Evolutionary conservation across 2,329 filamentous ascomycete genomes (phyloP).

Genomic region (Paraconiothyrium brasiliense): DNA sequence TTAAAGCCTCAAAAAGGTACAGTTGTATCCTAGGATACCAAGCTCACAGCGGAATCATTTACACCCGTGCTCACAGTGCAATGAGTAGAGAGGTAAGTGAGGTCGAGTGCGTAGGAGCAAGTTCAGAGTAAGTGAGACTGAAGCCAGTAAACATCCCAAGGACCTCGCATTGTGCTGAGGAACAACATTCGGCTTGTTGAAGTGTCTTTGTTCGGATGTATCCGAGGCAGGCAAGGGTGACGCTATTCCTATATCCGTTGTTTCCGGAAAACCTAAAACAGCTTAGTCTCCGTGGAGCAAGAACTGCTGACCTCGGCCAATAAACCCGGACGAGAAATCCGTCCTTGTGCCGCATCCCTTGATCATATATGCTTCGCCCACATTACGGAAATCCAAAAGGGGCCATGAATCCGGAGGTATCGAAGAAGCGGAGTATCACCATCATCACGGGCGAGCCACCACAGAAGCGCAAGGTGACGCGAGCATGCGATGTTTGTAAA

Average conservation of each 20-base stretch:
- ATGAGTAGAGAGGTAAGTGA: no score
- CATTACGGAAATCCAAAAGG: neutral
- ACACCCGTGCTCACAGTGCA: no score
- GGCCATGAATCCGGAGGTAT: neutral
- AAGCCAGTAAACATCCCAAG: no score
- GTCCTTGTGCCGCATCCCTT: conserved; percentile 5
- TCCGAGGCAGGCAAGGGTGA: no score
- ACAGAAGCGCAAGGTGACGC: conserved; percentile 33
- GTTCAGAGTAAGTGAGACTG: no score
- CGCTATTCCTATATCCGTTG: neutral
- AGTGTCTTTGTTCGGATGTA: no score
- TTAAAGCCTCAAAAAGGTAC: no score
- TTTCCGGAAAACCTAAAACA: conserved; percentile 1
- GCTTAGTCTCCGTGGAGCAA: neutral
- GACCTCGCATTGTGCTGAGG: no score
- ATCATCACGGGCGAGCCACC: neutral
- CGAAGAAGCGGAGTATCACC: conserved; percentile 5
- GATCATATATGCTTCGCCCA: neutral
- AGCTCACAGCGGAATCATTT: no score
- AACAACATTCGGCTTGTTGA: no score
- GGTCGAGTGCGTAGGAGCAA: no score
- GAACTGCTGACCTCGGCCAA: conserved; percentile 8
- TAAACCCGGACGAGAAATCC: conserved; percentile 15
- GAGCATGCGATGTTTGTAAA: conserved; percentile 45
- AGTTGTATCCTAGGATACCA: no score